A percentile compares a stretch with the other conserved stretches of the same genome.
phyloP scores from a whole-genome alignment of 257 asterid species.

The Asclepias syriaca region DNA sequence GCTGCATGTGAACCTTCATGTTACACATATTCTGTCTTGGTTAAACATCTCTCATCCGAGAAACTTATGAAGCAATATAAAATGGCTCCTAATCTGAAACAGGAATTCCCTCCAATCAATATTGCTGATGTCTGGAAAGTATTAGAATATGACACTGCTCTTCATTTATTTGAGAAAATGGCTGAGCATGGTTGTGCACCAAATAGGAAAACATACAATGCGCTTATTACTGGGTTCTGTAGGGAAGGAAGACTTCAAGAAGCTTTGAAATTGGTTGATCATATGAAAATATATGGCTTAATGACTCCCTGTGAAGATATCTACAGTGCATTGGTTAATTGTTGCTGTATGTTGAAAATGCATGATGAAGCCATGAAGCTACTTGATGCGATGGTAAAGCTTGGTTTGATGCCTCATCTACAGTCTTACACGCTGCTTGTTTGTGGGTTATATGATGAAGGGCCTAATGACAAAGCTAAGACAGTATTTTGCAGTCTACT shows the following conservation, averaged over 20 bases:
- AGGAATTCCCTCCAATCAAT: slow-evolving; percentile 26
- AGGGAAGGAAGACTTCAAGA: slow-evolving; percentile 55
- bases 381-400: slow-evolving; percentile 40
- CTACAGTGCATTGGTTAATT: slow-evolving; percentile 37
- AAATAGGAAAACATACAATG: slow-evolving; percentile 37
- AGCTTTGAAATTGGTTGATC: slow-evolving; percentile 51
- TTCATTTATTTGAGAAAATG: slow-evolving; percentile 59
- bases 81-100: slow-evolving; percentile 15
- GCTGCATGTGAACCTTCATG: slow-evolving; percentile 61
- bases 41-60: slow-evolving; percentile 56
- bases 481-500: slow-evolving; percentile 42
- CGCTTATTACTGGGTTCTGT: slow-evolving; percentile 53
- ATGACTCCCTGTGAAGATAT: slow-evolving; percentile 44
- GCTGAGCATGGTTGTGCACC: slow-evolving; percentile 42
- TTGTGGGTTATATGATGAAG: slow-evolving; percentile 56
- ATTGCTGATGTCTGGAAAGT: slow-evolving; percentile 70
- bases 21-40: slow-evolving; percentile 54
- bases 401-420: slow-evolving; percentile 45
- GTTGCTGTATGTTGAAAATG: slow-evolving; percentile 55
- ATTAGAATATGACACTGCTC: slow-evolving; percentile 47
- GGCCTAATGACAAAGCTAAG: slow-evolving; percentile 45
- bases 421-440: slow-evolving; percentile 48
- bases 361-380: slow-evolving; percentile 45
- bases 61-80: slow-evolving; percentile 22
- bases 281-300: slow-evolving; percentile 35